phyloP scores from a whole-genome alignment of 805 yeast genomes.

The Torulaspora microellipsoides region DNA sequence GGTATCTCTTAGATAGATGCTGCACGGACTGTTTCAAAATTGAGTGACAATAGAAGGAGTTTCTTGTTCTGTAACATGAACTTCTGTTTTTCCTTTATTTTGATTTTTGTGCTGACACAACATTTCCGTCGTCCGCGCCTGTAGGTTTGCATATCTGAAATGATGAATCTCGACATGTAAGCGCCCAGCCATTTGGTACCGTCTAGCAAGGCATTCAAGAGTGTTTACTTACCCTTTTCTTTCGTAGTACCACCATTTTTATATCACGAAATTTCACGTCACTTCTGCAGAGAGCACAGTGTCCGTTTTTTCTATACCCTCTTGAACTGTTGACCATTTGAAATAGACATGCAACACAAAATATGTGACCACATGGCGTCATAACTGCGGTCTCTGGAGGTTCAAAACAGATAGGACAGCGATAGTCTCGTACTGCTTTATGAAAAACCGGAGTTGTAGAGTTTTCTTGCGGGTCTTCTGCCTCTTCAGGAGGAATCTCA shows the following conservation, averaged over 20 bases:
- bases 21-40: too few relatives aligned
- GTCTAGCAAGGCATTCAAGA: background rate
- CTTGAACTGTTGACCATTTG: slow-evolving; percentile 46
- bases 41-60: background rate
- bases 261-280: slow-evolving; percentile 33
- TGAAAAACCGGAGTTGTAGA: slow-evolving; percentile 16
- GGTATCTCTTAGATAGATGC: too few relatives aligned
- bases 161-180: too few relatives aligned
- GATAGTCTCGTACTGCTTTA: slow-evolving; percentile 36
- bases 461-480: slow-evolving; percentile 12
- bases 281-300: slow-evolving; percentile 43
- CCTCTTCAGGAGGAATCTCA: slow-evolving; percentile 39
- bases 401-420: slow-evolving; percentile 56
- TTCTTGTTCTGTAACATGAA: too few relatives aligned
- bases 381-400: slow-evolving; percentile 45
- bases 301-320: slow-evolving; percentile 34
- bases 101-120: background rate
- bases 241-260: slow-evolving; percentile 33
- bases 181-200: too few relatives aligned
- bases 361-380: slow-evolving; percentile 55
- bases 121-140: background rate
- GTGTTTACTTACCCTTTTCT: slow-evolving; percentile 20
- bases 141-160: too few relatives aligned
- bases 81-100: too few relatives aligned
- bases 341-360: slow-evolving; percentile 50